phyloP scores from a whole-genome alignment of 192 early-diverging fungal species.

The Phlyctochytrium planicorne region DNA sequence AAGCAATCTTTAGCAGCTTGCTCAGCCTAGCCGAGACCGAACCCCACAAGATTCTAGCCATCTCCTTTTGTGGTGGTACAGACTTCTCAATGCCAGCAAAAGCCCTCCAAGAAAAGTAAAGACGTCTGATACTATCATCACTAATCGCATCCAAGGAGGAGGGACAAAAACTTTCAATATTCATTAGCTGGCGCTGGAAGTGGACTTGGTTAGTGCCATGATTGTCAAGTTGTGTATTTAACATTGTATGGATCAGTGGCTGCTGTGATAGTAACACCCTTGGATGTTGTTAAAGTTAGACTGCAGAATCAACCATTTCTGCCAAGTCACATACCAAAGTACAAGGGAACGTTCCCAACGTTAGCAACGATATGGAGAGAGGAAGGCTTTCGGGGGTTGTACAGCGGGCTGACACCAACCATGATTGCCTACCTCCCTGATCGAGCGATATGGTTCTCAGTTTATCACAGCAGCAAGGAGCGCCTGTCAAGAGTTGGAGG shows the following conservation, averaged over 20 bases:
- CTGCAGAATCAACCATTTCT: conserved; percentile 77
- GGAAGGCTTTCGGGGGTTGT: conserved; percentile 86
- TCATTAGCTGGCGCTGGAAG: conserved; percentile 81
- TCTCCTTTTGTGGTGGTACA: too few relatives aligned
- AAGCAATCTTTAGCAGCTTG: too few relatives aligned
- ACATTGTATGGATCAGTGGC: conserved; percentile 59
- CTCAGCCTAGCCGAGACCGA: too few relatives aligned
- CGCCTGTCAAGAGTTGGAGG: conserved; percentile 21
- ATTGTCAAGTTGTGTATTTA: background rate
- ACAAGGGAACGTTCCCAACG: conserved; percentile 64
- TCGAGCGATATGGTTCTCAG: conserved; percentile 91
- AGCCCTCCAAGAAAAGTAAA: too few relatives aligned
- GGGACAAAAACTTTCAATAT: conserved; percentile 64
- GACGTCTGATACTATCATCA: too few relatives aligned
- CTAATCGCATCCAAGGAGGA: too few relatives aligned
- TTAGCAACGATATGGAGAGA: conserved; percentile 70
- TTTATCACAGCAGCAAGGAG: conserved; percentile 79
- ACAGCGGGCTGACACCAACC: conserved; percentile 84
- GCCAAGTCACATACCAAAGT: conserved; percentile 40
- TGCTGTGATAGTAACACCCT: conserved; percentile 80
- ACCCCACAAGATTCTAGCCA: too few relatives aligned
- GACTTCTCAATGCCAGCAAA: too few relatives aligned
- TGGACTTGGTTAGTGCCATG: conserved; percentile 33
- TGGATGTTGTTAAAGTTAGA: conserved; percentile 93
- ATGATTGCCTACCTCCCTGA: conserved; percentile 87